Conservation (phyloP, 2,329 filamentous ascomycete genomes). For the Fusarium ambrosium region DNA sequence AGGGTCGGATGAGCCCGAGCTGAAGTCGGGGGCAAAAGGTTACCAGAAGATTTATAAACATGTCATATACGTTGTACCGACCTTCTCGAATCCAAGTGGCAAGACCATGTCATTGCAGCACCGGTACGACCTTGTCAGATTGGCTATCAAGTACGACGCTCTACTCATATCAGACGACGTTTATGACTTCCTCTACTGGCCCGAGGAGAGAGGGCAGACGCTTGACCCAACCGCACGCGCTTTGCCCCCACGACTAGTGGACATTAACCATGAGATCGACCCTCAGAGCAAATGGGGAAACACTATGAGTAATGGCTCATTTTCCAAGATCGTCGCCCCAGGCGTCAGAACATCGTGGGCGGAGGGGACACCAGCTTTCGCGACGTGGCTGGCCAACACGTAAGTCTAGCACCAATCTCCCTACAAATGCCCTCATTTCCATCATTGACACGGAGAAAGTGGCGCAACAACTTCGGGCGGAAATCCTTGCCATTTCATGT, state of each 20-base stretch:
- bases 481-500: background rate
- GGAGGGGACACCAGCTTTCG: constrained; percentile 45
- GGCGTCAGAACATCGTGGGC: constrained; percentile 63
- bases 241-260: too few species aligned
- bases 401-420: background rate
- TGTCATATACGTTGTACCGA: constrained; percentile 77
- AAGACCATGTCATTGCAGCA: constrained; percentile 72
- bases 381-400: background rate
- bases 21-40: background rate
- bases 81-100: constrained; percentile 77
- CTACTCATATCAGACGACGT: constrained; percentile 78
- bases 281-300: constrained; percentile 71
- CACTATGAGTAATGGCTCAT: constrained; percentile 74
- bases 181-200: constrained; percentile 78
- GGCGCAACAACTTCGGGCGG: background rate
- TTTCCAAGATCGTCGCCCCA: constrained; percentile 75
- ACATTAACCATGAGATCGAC: constrained; percentile 55
- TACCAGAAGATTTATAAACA: constrained; percentile 72
- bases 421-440: too few species aligned
- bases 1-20: too few species aligned
- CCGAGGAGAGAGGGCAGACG: constrained; percentile 13
- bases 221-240: too few species aligned
- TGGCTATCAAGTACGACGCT: constrained; percentile 75
- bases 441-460: background rate
- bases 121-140: constrained; percentile 68